Base-by-base conservation (phyloP, 768 basidiomycete genomes). In the Austroboletus festivus region DNA sequence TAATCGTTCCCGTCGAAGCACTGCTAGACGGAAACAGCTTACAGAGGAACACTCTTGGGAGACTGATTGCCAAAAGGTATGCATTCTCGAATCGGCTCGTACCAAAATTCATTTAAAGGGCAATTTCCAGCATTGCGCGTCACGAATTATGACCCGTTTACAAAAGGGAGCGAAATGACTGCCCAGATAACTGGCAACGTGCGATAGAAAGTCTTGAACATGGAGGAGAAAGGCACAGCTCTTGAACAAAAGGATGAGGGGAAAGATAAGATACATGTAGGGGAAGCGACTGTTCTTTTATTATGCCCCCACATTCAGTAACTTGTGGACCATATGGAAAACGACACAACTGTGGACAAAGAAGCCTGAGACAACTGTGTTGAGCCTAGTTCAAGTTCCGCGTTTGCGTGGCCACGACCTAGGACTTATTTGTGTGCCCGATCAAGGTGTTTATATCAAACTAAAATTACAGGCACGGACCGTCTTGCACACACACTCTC, bases 71-170 rank as follows among this genome's bases (percentile, higher is more conserved):
- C 47, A n/a, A 46, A 38, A 42, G 44, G 50, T 18, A 53, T 46
- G 40, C 54, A 58, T 15, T 37, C 34, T 10, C 6, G 44, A 23
- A 54, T 42, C 13, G 48, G 44, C 40, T 51, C 47, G 38, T 54
- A 52, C 59, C 54, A 57, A 21, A 50, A 37, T 53, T 49, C 58
- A 44, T 57, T 46, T 22, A 22, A 31, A 10, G 51, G 44, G 39
- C 54, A 60, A 55, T 42, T 51, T 18, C 48, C 46, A 38, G 51
- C 33, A 13, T 44, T 40, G 42, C 38, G 53, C 42, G 18, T 37
- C 45, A 39, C 40, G 28, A 49, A 28, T n/a, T n/a, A n/a, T 30
- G 42, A 23, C 18, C 54, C 53, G 26, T 55, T 46, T 18, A 44
- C 44, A 1, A 38, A 26, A 31, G 23, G 47, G 42, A 55, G 42